Conservation (phyloP, 345 rosid species). For the Bruguiera parviflora region DNA sequence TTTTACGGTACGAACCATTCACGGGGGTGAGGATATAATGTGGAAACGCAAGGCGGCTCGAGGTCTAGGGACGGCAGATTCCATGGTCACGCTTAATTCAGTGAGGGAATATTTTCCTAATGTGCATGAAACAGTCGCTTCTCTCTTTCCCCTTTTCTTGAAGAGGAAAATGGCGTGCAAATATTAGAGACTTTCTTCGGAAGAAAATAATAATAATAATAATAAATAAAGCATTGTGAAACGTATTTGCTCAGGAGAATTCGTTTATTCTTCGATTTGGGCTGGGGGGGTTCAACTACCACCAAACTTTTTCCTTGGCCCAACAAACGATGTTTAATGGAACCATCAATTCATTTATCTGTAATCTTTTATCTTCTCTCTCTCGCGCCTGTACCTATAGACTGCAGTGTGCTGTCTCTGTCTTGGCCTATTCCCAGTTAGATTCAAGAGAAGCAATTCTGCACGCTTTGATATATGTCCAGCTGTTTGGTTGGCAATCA, state of each 20-base stretch:
- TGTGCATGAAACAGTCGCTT: conserved; percentile 8
- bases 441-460: neutral
- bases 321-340: conserved; percentile 51
- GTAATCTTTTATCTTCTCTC: conserved; percentile 7
- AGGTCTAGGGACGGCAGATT: no score
- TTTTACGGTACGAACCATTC: no score
- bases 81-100: no score
- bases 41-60: no score
- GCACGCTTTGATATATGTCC: neutral
- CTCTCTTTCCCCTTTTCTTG: neutral
- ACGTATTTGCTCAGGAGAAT: conserved; percentile 5
- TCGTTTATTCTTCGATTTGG: conserved; percentile 11
- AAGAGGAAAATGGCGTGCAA: no score
- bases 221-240: neutral
- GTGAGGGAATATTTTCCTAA: neutral
- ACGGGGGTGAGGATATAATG: no score
- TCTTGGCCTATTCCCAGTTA: neutral
- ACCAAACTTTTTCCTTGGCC: conserved; percentile 51
- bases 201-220: no score
- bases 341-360: conserved; percentile 37
- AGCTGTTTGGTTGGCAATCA: no score
- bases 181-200: no score
- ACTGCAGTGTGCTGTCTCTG: no score
- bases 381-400: neutral
- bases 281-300: conserved; percentile 69